phyloP scores from a whole-genome alignment of 495 filamentous ascomycete genomes.

The Trichoderma gamsii region DNA sequence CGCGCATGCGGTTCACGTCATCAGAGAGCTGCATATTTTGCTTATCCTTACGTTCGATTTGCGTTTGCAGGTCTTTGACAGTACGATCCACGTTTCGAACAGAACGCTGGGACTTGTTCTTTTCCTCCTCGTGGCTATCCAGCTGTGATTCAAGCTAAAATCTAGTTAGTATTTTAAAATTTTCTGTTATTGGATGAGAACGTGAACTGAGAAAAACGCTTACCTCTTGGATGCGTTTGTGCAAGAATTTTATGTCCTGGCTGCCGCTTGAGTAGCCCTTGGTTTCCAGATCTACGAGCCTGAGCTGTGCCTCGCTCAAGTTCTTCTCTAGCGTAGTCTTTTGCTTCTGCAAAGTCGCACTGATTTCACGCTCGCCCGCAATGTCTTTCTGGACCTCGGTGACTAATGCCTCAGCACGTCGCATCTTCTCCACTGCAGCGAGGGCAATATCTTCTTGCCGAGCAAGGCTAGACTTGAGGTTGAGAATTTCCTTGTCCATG shows the following conservation, averaged over 20 bases:
- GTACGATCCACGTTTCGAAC: constrained; percentile 91
- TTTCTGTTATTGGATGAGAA: neutral
- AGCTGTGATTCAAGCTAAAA: constrained; percentile 82
- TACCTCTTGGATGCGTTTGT: constrained; percentile 94
- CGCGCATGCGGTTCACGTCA: constrained; percentile 74
- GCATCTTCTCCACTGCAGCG: constrained; percentile 95
- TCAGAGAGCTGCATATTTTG: constrained; percentile 70
- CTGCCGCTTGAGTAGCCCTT: constrained; percentile 92
- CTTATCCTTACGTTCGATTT: constrained; percentile 90
- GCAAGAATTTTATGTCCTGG: constrained; percentile 91
- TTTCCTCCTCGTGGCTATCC: constrained; percentile 73
- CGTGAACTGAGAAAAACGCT: constrained; percentile 26
- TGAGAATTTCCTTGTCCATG: constrained; percentile 82
- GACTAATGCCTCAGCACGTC: constrained; percentile 83
- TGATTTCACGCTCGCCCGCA: constrained; percentile 78
- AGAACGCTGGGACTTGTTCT: constrained; percentile 72
- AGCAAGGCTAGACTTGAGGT: constrained; percentile 82
- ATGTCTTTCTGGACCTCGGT: constrained; percentile 94
- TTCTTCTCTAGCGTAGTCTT: constrained; percentile 86
- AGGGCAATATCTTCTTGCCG: constrained; percentile 91
- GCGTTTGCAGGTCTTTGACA: constrained; percentile 85
- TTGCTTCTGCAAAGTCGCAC: constrained; percentile 80
- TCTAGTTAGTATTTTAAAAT: constrained; percentile 19
- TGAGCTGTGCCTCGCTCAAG: constrained; percentile 84
- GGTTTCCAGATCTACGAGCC: constrained; percentile 88